Evolutionary conservation across 345 rosid species (phyloP), one percentile per base, ranked within the genome.

Genomic region (Gossypium raimondii): DNA sequence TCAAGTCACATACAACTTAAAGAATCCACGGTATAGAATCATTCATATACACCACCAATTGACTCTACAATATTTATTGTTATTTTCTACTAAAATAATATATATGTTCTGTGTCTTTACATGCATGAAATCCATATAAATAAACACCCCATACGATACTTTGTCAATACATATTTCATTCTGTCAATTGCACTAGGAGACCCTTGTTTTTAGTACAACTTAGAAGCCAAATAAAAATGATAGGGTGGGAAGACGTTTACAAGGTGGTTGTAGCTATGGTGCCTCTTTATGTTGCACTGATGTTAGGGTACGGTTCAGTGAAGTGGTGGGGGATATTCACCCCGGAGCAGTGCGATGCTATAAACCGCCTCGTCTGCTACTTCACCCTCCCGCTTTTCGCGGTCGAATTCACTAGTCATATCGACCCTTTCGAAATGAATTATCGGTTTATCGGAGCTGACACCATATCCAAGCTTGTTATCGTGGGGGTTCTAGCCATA

Each of bases 351-450:
- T 85, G 97, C 22, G 93, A 86, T 6, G 97, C 94, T 2, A 82
- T 94, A 22, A 94, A 90, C 85, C 84, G 89, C 9, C 76, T 94
- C 2, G 93, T 90, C 17, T 92, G 91, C 76, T 94, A 83, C 64
- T 94, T 94, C 86, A 92, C 96, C 47, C 78, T 92, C 27, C 98
- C 98, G 1, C 83, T 94, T 27, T 92, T 90, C 82, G 77, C 92
- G 75, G 80, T 90, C 63, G 88, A 94, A 77, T 89, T 90, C 88
- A 88, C 93, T 0, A 81, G 87, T 61, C 93, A 89, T 14, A 82
- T 88, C 8, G 87, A 94, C 53, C 97, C 93, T 38, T 92, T 89
- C 85, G 9, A 86, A n/a, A 85, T 87, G 93, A 94, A 94, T 25
- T 90, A 85, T 63, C 76, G 43, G 0, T 87, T 92, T 77, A 82